Percentiles rank a stretch among this genome's conserved stretches.
phyloP scores from a whole-genome alignment of 2,329 filamentous ascomycete genomes.

The Beauveria sp. region DNA sequence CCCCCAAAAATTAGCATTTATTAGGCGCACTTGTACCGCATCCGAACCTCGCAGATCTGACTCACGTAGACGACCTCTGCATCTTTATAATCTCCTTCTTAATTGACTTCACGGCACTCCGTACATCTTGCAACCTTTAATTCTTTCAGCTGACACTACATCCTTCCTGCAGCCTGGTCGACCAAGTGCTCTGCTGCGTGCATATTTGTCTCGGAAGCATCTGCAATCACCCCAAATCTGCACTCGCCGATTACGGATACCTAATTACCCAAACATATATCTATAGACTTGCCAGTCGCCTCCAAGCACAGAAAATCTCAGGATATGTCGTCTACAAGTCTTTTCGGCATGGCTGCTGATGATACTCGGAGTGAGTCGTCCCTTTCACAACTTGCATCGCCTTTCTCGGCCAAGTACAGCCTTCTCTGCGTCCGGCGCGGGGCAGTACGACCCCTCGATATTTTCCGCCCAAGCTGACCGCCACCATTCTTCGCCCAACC shows the following conservation, averaged over 20 bases:
- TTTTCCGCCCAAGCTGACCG: neutral
- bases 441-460: neutral
- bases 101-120: neutral
- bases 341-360: conserved; percentile 35
- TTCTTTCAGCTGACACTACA: neutral
- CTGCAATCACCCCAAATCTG: neutral
- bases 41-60: conserved; percentile 11
- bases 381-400: neutral
- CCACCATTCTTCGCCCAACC: neutral
- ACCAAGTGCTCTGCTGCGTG: neutral
- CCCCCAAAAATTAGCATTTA: neutral
- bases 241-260: conserved; percentile 6
- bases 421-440: neutral
- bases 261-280: neutral
- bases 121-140: neutral
- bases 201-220: neutral
- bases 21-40: neutral
- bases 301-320: neutral
- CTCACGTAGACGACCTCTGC: conserved; percentile 4
- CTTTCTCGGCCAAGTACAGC: neutral
- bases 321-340: conserved; percentile 32
- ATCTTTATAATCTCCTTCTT: neutral
- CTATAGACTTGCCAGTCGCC: neutral
- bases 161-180: neutral
- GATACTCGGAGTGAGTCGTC: conserved; percentile 34